Evolutionary conservation across 305 asterid species (phyloP).

Genomic region (Fraxinus greggii): DNA sequence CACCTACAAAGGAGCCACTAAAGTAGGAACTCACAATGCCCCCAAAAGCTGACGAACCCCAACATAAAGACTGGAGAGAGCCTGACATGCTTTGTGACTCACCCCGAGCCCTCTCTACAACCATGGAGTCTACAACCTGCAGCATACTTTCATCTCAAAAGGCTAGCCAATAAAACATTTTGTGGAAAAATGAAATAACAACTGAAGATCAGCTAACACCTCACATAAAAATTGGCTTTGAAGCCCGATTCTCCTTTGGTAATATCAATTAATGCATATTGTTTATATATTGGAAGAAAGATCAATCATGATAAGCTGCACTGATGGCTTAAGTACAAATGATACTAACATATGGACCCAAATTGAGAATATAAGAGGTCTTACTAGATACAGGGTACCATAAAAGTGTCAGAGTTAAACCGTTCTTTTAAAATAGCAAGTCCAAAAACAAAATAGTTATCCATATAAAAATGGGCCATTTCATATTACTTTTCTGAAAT

Average conservation of each 20-base stretch:
- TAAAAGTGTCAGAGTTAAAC: neutral
- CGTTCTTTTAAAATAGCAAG: neutral
- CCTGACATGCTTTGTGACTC: conserved; percentile 98
- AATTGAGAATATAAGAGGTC: neutral
- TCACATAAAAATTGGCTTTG: conserved; percentile 4
- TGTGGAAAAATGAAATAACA: conserved; percentile 16
- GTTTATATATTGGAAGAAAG: neutral
- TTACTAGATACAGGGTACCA: neutral
- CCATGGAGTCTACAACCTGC: conserved; percentile 98
- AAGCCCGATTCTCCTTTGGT: neutral
- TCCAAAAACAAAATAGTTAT: neutral
- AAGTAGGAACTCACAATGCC: conserved; percentile 87
- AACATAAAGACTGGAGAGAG: conserved; percentile 92
- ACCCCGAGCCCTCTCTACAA: conserved; percentile 96
- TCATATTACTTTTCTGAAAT: neutral
- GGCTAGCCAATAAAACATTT: conserved; percentile 5
- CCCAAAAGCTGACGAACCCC: conserved; percentile 98
- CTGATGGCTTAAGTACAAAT: neutral
- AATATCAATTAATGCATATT: neutral
- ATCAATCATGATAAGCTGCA: neutral
- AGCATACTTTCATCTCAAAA: conserved; percentile 30
- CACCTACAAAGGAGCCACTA: conserved; percentile 87
- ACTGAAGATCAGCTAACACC: conserved; percentile 3
- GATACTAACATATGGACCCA: neutral
- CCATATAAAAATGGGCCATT: neutral